phyloP scores from a whole-genome alignment of 306 rosid genomes.

The Quercus wislizeni region DNA sequence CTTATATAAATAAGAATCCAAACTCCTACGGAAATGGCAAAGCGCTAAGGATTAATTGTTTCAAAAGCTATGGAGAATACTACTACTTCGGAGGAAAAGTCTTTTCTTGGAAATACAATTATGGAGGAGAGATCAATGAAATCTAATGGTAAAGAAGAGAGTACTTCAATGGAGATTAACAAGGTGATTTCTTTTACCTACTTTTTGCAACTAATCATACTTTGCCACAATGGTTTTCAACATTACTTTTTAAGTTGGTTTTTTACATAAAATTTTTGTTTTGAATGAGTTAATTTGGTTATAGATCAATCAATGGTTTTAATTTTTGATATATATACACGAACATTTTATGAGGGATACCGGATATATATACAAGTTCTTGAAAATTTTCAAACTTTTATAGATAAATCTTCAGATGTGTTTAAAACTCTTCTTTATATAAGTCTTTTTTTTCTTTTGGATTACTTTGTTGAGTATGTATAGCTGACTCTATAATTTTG shows the following conservation, averaged over 20 bases:
- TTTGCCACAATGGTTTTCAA: neutral
- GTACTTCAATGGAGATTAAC: conserved; percentile 1
- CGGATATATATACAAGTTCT: no score
- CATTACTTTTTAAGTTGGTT: neutral
- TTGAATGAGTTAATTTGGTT: no score
- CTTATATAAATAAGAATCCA: conserved; percentile 20
- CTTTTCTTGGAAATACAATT: conserved; percentile 12
- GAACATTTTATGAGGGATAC: no score
- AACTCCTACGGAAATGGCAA: neutral
- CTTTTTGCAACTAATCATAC: no score
- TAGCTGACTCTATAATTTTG: no score
- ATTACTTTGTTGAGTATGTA: no score
- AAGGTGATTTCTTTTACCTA: conserved; percentile 27
- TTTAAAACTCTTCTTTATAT: no score
- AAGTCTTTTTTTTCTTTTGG: no score
- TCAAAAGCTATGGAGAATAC: conserved; percentile 12
- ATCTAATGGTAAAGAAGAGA: conserved; percentile 23
- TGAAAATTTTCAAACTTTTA: no score
- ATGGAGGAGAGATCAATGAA: conserved; percentile 23
- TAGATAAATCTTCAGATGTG: no score
- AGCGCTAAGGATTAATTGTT: conserved; percentile 15
- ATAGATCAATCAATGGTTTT: no score
- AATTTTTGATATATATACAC: no score
- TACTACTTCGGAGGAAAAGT: neutral
- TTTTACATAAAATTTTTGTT: neutral